Conservation (phyloP, 2,329 filamentous ascomycete genomes). For the Pseudogymnoascus sp. region DNA sequence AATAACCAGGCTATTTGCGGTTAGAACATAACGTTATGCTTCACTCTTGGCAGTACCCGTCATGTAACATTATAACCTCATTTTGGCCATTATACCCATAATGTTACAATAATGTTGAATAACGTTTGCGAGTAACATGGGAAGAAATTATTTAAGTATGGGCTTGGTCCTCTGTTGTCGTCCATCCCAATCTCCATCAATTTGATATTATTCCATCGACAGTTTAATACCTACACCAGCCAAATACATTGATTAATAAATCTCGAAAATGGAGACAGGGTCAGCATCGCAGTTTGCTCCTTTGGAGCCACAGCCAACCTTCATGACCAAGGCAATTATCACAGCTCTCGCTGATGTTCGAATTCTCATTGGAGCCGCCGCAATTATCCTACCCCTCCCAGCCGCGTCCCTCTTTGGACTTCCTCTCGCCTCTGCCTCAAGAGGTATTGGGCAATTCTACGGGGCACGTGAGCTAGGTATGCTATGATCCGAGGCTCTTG, state of each 20-base stretch:
- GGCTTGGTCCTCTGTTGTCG: neutral
- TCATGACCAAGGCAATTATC: neutral
- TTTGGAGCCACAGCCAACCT: neutral
- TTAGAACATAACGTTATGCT: constrained; percentile 10
- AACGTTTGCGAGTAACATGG: neutral
- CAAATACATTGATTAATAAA: neutral
- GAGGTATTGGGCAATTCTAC: neutral
- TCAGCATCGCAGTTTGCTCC: neutral
- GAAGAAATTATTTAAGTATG: neutral
- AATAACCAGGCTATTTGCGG: neutral
- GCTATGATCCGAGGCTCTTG: neutral
- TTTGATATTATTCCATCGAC: neutral
- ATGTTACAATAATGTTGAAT: neutral
- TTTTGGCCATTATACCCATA: neutral
- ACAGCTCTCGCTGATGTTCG: neutral
- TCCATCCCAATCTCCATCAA: neutral
- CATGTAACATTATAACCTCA: constrained; percentile 8
- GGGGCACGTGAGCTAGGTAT: neutral
- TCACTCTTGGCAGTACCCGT: neutral
- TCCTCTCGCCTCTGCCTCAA: neutral
- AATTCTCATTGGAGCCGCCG: neutral
- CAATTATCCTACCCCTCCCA: neutral
- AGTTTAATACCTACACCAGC: neutral
- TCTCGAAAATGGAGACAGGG: neutral
- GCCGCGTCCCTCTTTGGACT: neutral